These are phyloP conservation scores for Alternaria sp. DNA, from an alignment of 2,329 filamentous ascomycete genomes.

Conservation along the genomic window DNA sequence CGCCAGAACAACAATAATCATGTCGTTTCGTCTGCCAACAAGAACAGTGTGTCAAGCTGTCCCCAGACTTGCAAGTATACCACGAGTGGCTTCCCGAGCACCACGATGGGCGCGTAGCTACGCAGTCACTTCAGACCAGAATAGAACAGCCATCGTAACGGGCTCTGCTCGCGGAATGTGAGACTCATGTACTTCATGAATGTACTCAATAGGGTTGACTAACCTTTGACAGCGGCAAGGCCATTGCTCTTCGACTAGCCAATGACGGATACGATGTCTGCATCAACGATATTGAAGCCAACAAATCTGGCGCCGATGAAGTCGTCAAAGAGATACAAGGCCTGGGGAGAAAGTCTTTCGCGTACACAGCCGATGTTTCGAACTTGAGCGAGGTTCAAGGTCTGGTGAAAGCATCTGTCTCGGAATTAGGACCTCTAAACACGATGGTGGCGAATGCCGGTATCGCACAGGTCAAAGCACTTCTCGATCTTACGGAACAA, in stretches of 20 bases:
- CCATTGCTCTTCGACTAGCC: slow-evolving; percentile 68
- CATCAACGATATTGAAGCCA: slow-evolving; percentile 66
- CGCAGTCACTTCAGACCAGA: slow-evolving; percentile 25
- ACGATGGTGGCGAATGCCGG: slow-evolving; percentile 68
- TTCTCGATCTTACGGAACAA: slow-evolving; percentile 63
- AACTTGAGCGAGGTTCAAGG: slow-evolving; percentile 59
- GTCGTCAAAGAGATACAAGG: slow-evolving; percentile 60
- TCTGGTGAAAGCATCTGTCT: slow-evolving; percentile 61
- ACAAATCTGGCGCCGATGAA: slow-evolving; percentile 60
- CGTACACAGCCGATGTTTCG: slow-evolving; percentile 67
- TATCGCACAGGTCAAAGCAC: slow-evolving; percentile 63
- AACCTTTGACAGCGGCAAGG: slow-evolving; percentile 58
- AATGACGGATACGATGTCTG: slow-evolving; percentile 70
- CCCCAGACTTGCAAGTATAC: slow-evolving; percentile 13
- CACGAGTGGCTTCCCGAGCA: slow-evolving; percentile 18
- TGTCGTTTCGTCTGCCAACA: slow-evolving; percentile 31
- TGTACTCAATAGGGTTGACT: neutral
- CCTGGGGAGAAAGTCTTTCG: slow-evolving; percentile 61
- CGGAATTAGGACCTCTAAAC: slow-evolving; percentile 60
- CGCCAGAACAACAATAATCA: slow-evolving; percentile 2
- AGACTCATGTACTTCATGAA: slow-evolving; percentile 1
- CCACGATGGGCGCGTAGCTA: slow-evolving; percentile 35
- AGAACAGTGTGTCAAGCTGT: slow-evolving; percentile 30
- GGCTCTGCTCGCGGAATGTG: slow-evolving; percentile 49
- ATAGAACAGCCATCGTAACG: slow-evolving; percentile 47